These are phyloP conservation scores for Nicotiana obtusifolia DNA, from an alignment of 257 asterid genomes.

Conservation along the genomic window DNA sequence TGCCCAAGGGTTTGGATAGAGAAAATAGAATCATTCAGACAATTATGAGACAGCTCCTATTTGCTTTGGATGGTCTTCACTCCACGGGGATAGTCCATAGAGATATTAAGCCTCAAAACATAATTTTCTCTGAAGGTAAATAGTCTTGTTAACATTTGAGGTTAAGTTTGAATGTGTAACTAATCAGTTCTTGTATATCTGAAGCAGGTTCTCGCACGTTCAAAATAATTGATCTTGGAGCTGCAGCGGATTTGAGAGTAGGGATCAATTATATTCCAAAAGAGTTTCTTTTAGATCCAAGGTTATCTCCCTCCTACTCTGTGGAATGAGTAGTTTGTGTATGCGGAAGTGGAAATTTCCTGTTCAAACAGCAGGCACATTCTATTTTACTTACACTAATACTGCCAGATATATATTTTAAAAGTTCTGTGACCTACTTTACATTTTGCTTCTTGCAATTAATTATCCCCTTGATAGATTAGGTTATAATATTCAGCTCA, in stretches of 20 bases:
- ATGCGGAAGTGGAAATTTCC: background rate
- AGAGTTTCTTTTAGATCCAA: conserved; percentile 91
- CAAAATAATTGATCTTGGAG: conserved; percentile 96
- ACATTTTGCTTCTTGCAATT: background rate
- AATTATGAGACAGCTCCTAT: conserved; percentile 73
- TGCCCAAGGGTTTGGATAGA: conserved; percentile 83
- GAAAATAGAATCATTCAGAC: conserved; percentile 91
- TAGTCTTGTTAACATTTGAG: background rate
- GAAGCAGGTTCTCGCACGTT: conserved; percentile 73
- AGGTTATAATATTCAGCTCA: background rate
- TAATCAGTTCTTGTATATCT: background rate
- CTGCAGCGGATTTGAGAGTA: conserved; percentile 94
- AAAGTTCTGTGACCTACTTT: background rate
- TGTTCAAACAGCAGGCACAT: background rate
- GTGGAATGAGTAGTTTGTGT: background rate
- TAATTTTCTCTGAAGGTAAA: conserved; percentile 92
- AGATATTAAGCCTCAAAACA: conserved; percentile 90
- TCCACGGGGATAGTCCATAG: conserved; percentile 96
- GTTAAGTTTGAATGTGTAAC: background rate
- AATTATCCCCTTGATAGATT: background rate
- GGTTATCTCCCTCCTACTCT: conserved; percentile 30
- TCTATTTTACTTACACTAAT: background rate
- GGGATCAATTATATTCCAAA: conserved; percentile 96
- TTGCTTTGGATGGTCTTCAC: conserved; percentile 87
- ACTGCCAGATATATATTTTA: background rate